Percentiles rank a stretch among this genome's conserved stretches.
These are phyloP conservation scores for Mrakiaceae sp. DNA, from an alignment of 1,284 basidiomycete genomes.

Conservation along the genomic window DNA sequence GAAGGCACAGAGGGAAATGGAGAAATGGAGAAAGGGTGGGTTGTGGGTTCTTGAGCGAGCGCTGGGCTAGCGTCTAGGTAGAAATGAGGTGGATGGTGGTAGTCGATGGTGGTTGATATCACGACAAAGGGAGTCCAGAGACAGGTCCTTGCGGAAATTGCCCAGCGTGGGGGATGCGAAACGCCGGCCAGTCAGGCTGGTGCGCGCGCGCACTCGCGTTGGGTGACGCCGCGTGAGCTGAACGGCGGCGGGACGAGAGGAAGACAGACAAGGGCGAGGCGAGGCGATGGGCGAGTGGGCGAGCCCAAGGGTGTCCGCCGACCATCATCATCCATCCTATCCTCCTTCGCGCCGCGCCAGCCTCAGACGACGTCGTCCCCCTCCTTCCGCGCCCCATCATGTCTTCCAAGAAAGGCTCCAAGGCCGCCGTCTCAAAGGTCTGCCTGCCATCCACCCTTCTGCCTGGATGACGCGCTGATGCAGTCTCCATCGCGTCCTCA, in stretches of 20 bases:
- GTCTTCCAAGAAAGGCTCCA: conserved; percentile 2
- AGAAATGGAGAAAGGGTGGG: not conserved
- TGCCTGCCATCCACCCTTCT: too few relatives aligned
- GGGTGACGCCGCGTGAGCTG: too few relatives aligned
- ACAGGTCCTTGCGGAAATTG: too few relatives aligned
- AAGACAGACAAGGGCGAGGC: not conserved
- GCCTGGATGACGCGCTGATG: not conserved
- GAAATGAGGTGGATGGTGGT: too few relatives aligned
- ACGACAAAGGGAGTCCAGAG: too few relatives aligned
- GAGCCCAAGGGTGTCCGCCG: not conserved
- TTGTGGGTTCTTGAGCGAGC: not conserved
- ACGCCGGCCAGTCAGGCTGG: too few relatives aligned
- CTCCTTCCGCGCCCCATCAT: not conserved
- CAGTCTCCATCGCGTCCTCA: not conserved
- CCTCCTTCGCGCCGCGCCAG: not conserved
- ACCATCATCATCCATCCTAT: not conserved
- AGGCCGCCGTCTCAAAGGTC: conserved; percentile 1
- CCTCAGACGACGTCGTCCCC: too few relatives aligned
- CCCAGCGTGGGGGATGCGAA: too few relatives aligned
- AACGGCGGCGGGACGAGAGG: too few relatives aligned
- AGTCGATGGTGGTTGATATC: too few relatives aligned
- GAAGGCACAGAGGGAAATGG: not conserved
- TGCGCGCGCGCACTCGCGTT: too few relatives aligned
- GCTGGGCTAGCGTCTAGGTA: too few relatives aligned
- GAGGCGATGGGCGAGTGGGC: not conserved